These are phyloP conservation scores for Fusarium sp. DNA, from an alignment of 2,329 filamentous ascomycete genomes.

Conservation along the genomic window DNA sequence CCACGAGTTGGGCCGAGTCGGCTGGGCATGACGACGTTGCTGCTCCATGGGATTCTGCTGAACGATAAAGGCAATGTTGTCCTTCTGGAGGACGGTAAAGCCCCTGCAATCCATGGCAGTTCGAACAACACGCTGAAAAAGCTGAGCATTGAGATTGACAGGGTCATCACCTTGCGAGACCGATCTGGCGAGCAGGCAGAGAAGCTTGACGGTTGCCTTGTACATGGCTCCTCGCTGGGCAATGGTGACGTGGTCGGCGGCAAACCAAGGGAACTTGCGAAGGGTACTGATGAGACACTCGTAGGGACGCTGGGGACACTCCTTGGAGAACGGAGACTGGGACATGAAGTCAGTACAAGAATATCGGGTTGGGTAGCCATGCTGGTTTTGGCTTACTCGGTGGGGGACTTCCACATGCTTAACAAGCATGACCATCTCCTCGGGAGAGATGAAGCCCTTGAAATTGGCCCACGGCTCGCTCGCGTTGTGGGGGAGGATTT, in stretches of 20 bases:
- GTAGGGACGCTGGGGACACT: conserved; percentile 70
- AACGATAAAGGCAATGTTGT: conserved; percentile 61
- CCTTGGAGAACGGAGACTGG: conserved; percentile 66
- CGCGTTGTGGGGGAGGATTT: conserved; percentile 47
- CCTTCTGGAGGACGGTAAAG: conserved; percentile 69
- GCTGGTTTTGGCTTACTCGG: conserved; percentile 63
- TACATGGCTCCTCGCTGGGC: conserved; percentile 64
- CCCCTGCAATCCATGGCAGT: conserved; percentile 66
- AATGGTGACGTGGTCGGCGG: conserved; percentile 65
- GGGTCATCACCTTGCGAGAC: conserved; percentile 52
- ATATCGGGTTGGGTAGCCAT: not conserved
- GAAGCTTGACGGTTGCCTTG: conserved; percentile 59
- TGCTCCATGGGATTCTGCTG: conserved; percentile 50
- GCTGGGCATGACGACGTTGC: conserved; percentile 55
- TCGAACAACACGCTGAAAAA: conserved; percentile 62
- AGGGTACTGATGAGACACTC: conserved; percentile 72
- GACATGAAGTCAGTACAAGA: conserved; percentile 3
- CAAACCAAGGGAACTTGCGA: conserved; percentile 70
- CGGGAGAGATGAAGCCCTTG: conserved; percentile 67
- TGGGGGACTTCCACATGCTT: conserved; percentile 70
- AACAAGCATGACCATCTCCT: conserved; percentile 70
- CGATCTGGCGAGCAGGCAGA: conserved; percentile 56
- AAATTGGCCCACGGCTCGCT: conserved; percentile 62
- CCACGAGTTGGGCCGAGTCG: conserved; percentile 60
- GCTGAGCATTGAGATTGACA: conserved; percentile 59